These are phyloP conservation scores for Taphrina pruni DNA, from an alignment of 1,139 yeast species.

Conservation along the genomic window DNA sequence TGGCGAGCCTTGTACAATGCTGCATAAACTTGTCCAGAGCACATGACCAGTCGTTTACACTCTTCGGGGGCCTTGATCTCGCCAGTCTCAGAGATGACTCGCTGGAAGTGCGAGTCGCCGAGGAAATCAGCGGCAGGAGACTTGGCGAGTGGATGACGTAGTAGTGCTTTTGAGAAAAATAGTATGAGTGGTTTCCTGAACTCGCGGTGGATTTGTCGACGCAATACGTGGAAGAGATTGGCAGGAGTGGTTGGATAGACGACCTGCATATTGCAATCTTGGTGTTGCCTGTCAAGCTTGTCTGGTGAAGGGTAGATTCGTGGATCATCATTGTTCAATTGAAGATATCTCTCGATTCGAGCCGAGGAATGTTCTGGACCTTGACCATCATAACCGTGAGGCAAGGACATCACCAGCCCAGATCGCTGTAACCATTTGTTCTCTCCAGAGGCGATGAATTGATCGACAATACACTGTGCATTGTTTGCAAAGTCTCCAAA, in stretches of 20 bases:
- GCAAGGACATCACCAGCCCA: conserved; percentile 91
- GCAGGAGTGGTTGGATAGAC: conserved; percentile 99
- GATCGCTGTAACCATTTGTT: conserved; percentile 99
- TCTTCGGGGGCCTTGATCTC: conserved; percentile 77
- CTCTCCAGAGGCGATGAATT: conserved; percentile 96
- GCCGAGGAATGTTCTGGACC: conserved; percentile 99
- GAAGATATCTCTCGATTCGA: conserved; percentile 95
- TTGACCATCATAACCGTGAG: conserved; percentile 99
- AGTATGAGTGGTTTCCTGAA: conserved; percentile 87
- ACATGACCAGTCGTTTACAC: conserved; percentile 82
- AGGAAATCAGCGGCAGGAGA: conserved; percentile 82
- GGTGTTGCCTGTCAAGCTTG: conserved; percentile 94
- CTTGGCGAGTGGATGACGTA: conserved; percentile 98
- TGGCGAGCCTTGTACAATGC: conserved; percentile 90
- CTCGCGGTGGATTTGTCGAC: conserved; percentile 99
- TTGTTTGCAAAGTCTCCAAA: conserved; percentile 99
- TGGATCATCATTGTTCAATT: conserved; percentile 93
- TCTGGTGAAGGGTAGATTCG: conserved; percentile 89
- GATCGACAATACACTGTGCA: conserved; percentile 97
- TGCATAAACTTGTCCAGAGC: conserved; percentile 94
- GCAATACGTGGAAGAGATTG: conserved; percentile 90
- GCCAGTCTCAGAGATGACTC: conserved; percentile 90
- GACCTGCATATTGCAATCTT: conserved; percentile 96
- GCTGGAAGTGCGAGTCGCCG: conserved; percentile 88
- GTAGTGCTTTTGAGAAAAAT: conserved; percentile 89